Evolutionary conservation across 2,329 filamentous ascomycete genomes (phyloP), one percentile per base, ranked within the genome.

Genomic region (Alternaria longipes): DNA sequence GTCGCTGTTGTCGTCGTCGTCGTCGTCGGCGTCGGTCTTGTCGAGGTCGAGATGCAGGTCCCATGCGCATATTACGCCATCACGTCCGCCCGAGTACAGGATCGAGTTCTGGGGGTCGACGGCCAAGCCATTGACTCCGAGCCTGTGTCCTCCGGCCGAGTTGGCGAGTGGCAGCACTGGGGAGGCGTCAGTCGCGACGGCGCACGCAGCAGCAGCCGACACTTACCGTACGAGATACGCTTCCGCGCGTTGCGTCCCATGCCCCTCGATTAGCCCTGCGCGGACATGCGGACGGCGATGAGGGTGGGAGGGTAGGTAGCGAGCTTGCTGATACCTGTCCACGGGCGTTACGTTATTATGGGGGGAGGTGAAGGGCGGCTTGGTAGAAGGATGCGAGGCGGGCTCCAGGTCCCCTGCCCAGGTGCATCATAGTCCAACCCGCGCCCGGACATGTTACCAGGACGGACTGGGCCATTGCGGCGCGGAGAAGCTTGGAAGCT

Each of bases 21-120:
- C 63, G 69, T 71, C 56, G 58, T 73, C 63, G 69, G 72, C 56
- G 57, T 65, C 56, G 62, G 40, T 40, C 46, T 72, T 62, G 60
- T 30, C 22, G 44, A 91, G 83, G 76, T 93, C 86, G 74, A 92
- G 87, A 73, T 92, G 87, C 54, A 97, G 83, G 79, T 98, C 90
- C 95, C 95, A 99, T 63, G 94, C 93, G 82, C 95, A 99, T 69
- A 99, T 90, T 52, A 95, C 91, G 71, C 95, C 95, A 80, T 99
- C 95, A 76, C 95, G 90, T 62, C 95, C 95, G 68, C 93, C 95
- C 46, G 95, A 97, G 82, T 98, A 97, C 93, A 99, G 86, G 63
- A 97, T 93, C 57, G 90, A 91, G 79, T 91, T 91, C 69, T 90
- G 85, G 63, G 86, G 84, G 81, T 98, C 95, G 67, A 97, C 90